Evolutionary conservation across 1,284 basidiomycete genomes (phyloP).

Genomic region (Ganoderma leucocontextum): DNA sequence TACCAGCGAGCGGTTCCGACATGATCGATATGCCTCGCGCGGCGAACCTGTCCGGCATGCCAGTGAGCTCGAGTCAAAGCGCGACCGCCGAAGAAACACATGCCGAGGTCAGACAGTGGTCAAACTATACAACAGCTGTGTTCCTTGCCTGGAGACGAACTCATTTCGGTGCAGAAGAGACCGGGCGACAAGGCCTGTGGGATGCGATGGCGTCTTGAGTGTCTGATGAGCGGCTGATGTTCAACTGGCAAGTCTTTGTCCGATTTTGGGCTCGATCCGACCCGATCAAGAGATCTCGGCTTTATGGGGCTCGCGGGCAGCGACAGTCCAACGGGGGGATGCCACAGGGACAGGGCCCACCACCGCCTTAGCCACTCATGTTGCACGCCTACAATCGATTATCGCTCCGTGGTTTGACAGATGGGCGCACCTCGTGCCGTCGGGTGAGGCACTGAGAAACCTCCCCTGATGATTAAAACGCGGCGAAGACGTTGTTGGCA

Average conservation of each 20-base stretch:
- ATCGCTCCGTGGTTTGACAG: slow-evolving; percentile 7
- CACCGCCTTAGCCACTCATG: background rate
- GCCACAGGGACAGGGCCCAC: background rate
- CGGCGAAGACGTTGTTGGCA: background rate
- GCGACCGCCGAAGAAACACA: no score
- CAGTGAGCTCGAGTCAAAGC: background rate
- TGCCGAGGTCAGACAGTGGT: no score
- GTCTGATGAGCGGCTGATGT: background rate
- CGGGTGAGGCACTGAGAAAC: no score
- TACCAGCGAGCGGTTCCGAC: background rate
- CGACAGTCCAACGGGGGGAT: background rate
- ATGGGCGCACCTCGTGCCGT: background rate
- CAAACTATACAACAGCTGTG: no score
- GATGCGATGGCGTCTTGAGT: background rate
- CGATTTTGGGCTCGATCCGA: background rate
- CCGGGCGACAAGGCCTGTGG: no score
- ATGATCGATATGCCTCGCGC: slow-evolving; percentile 2
- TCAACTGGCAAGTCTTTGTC: background rate
- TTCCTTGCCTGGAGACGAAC: no score
- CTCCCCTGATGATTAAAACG: background rate
- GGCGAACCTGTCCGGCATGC: background rate
- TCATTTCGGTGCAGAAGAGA: no score
- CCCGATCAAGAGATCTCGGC: background rate
- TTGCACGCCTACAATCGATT: background rate
- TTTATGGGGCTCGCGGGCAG: no score